phyloP scores from a whole-genome alignment of 208 protist genomes.

The Trypanosoma brucei region DNA sequence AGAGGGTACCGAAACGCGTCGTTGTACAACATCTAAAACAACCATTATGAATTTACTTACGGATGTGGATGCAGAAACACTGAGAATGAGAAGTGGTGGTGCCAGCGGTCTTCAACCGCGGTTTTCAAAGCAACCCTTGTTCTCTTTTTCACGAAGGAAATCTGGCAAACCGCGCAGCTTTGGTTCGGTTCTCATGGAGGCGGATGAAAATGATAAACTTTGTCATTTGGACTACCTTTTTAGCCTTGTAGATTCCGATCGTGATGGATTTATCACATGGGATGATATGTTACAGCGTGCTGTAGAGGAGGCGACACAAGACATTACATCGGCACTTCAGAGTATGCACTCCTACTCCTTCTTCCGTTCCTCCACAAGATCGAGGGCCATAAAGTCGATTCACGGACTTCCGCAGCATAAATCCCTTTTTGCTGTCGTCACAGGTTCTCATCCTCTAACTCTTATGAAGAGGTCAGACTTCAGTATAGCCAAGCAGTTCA shows the following conservation, averaged over 20 bases:
- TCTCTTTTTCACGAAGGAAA: no score
- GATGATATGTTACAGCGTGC: conserved; percentile 49
- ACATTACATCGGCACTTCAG: conserved; percentile 21
- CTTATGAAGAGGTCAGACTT: conserved; percentile 51
- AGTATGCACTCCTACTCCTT: conserved; percentile 42
- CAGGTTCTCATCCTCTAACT: conserved; percentile 34
- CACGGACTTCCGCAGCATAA: conserved; percentile 49
- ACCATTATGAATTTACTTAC: no score
- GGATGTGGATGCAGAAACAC: no score
- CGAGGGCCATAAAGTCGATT: conserved; percentile 34
- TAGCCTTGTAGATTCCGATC: conserved; percentile 38
- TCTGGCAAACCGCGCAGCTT: neutral
- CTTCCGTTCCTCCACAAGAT: conserved; percentile 21
- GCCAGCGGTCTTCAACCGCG: no score
- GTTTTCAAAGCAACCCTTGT: no score
- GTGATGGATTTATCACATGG: conserved; percentile 52
- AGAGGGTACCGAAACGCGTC: neutral
- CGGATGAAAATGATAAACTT: neutral
- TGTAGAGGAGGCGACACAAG: conserved; percentile 35
- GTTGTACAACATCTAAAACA: no score
- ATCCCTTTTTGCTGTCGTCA: conserved; percentile 47
- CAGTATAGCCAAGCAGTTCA: conserved; percentile 37
- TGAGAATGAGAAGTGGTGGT: no score
- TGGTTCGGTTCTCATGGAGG: neutral
- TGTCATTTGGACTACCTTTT: conserved; percentile 39